phyloP scores from a whole-genome alignment of 306 rosid genomes.

The Medicago lupulina region DNA sequence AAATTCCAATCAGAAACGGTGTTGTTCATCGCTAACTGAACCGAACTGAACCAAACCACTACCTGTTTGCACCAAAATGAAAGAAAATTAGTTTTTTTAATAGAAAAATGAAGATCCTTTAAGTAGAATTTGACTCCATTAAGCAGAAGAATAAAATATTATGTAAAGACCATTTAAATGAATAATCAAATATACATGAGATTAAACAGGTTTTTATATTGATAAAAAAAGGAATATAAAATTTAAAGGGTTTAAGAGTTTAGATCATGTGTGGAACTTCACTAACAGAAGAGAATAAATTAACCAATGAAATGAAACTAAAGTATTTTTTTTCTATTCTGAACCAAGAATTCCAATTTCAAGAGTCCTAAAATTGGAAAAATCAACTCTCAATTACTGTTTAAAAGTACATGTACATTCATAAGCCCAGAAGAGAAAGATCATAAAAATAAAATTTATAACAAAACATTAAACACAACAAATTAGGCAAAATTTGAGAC shows the following conservation, averaged over 20 bases:
- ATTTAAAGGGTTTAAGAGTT: conserved; percentile 3
- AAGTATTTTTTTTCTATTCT: conserved; percentile 29
- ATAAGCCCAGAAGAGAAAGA: conserved; percentile 36
- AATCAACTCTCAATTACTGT: conserved; percentile 24
- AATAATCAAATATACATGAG: conserved; percentile 39
- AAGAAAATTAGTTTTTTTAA: conserved; percentile 36
- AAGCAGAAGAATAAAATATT: conserved; percentile 41
- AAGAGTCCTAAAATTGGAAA: conserved; percentile 38
- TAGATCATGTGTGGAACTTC: conserved; percentile 43
- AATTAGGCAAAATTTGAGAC: conserved; percentile 33
- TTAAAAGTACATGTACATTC: conserved; percentile 41
- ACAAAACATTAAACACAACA: conserved; percentile 36
- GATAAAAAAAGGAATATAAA: conserved; percentile 32
- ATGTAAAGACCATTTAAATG: not conserved
- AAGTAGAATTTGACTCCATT: conserved; percentile 30
- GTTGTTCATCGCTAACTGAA: conserved; percentile 66
- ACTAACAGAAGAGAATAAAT: conserved; percentile 37
- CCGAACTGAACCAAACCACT: conserved; percentile 11
- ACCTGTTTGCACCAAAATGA: conserved; percentile 49
- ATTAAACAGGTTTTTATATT: conserved; percentile 2
- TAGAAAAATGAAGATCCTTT: conserved; percentile 30
- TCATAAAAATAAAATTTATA: conserved; percentile 7
- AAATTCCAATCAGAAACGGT: conserved; percentile 71
- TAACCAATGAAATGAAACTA: conserved; percentile 39
- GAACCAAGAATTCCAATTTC: conserved; percentile 29